phyloP scores from a whole-genome alignment of 306 rosid species.

The Vachellia collinsii region DNA sequence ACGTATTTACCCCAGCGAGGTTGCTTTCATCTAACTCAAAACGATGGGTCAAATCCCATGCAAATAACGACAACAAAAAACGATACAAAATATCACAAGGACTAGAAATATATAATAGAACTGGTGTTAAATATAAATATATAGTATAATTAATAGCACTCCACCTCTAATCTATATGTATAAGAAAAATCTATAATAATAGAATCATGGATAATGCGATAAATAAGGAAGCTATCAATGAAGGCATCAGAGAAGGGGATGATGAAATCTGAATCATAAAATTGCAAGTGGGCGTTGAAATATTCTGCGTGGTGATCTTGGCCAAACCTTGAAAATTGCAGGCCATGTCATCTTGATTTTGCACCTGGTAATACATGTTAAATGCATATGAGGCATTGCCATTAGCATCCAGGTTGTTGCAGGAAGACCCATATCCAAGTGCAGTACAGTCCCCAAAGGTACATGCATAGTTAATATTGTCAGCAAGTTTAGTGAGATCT shows the following conservation, averaged over 20 bases:
- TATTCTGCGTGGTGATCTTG: conserved; percentile 53
- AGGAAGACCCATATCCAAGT: conserved; percentile 90
- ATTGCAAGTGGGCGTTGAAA: conserved; percentile 80
- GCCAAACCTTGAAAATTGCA: conserved; percentile 91
- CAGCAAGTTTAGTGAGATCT: conserved; percentile 76
- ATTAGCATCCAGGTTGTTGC: conserved; percentile 79
- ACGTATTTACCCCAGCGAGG: neutral
- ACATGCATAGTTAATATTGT: conserved; percentile 83
- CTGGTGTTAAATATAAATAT: conserved; percentile 32
- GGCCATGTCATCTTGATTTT: conserved; percentile 72
- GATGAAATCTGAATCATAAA: conserved; percentile 77
- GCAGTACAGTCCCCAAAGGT: conserved; percentile 81
- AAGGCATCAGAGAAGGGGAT: conserved; percentile 46
- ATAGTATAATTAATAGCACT: conserved; percentile 33
- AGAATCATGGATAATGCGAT: conserved; percentile 37
- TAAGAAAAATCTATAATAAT: conserved; percentile 48
- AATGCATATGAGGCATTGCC: conserved; percentile 95
- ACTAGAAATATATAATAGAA: neutral
- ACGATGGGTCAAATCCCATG: neutral
- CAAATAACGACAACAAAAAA: neutral
- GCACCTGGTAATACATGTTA: conserved; percentile 84
- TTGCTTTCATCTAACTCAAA: neutral
- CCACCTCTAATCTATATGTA: conserved; percentile 38
- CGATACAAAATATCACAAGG: conserved; percentile 30
- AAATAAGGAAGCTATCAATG: conserved; percentile 41